Base-by-base conservation (phyloP, 768 basidiomycete genomes). In the Cystofilobasidium bisporidii region DNA sequence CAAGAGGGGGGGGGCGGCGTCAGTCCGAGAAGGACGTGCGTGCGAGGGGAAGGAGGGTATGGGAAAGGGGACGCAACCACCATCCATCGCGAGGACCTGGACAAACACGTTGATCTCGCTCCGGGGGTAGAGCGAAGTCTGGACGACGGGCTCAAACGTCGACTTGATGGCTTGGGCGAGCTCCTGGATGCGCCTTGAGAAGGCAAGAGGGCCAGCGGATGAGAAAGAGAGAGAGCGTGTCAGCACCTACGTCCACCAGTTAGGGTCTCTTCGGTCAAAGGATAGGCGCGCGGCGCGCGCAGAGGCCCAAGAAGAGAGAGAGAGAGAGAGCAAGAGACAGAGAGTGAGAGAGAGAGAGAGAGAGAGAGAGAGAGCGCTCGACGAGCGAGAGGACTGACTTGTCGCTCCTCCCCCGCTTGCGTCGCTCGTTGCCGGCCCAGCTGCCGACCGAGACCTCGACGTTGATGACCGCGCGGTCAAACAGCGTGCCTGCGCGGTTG, bases 71-170 rank as follows among this genome's bases (percentile, higher is more conserved):
- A 73, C 77, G 47, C 62, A 79, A n/a, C 80, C 79, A 47, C 96
- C 96, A 73, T 99, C 96, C 75, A 92, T 88, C 72, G 96, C 89
- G 45, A 96, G 79, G 33, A 99, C 86, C 76, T 94, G 91, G 10
- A 99, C 82, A 77, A 86, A 89, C 69, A 99, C 86, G 78, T 94
- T 90, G 76, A 99, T 96, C 76, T 92, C 86, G 40, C 89, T 89
- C 59, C 96, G 86, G 26, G 94, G 94, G 78, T 96, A 97, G 57
- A 99, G 83, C 69, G 82, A 83, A 10, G 88, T 87, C 75, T 91
- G 88, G 28, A 99, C 84, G 64, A 94, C 91, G 48, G 93, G 91
- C 75, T 98, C 94, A 75, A 99, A 98, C 0, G 96, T 98, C 36
- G 89, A 86, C 79, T 90, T 89, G 70, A 98, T 86, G 28, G 86